A percentile compares a stretch with the other conserved stretches of the same genome.
Conservation (phyloP, 140 eudicot genomes). For the Bidens hawaiensis region DNA sequence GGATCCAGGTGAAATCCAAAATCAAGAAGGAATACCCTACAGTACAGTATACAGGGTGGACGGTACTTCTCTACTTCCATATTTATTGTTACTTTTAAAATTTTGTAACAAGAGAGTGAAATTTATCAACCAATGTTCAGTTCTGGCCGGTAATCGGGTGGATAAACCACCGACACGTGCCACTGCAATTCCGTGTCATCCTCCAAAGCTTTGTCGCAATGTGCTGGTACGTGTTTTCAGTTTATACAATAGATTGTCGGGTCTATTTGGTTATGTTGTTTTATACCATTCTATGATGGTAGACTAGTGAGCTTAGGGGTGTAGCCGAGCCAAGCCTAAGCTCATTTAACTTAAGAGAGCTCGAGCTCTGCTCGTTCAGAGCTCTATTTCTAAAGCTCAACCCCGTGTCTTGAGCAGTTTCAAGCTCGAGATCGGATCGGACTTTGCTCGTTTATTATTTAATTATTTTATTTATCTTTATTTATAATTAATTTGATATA, state of each 20-base stretch:
- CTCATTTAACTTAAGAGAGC: no score
- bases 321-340: no score
- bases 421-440: no score
- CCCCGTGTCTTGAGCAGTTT: no score
- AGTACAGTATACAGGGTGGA: constrained; percentile 80
- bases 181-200: constrained; percentile 85
- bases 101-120: background rate
- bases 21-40: constrained; percentile 79
- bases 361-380: no score
- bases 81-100: background rate
- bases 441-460: no score
- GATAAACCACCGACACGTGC: constrained; percentile 88
- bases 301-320: no score
- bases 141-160: constrained; percentile 95
- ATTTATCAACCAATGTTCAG: constrained; percentile 33
- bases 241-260: background rate
- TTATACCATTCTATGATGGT: background rate
- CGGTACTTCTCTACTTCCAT: constrained; percentile 27
- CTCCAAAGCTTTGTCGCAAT: constrained; percentile 79
- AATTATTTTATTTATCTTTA: no score
- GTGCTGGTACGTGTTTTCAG: constrained; percentile 54
- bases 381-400: no score
- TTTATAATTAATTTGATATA: no score
- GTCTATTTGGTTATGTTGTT: background rate
- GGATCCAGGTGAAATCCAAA: constrained; percentile 74